These are phyloP conservation scores for Talaromyces amestolkiae DNA, from an alignment of 2,329 filamentous ascomycete genomes.

Conservation along the genomic window DNA sequence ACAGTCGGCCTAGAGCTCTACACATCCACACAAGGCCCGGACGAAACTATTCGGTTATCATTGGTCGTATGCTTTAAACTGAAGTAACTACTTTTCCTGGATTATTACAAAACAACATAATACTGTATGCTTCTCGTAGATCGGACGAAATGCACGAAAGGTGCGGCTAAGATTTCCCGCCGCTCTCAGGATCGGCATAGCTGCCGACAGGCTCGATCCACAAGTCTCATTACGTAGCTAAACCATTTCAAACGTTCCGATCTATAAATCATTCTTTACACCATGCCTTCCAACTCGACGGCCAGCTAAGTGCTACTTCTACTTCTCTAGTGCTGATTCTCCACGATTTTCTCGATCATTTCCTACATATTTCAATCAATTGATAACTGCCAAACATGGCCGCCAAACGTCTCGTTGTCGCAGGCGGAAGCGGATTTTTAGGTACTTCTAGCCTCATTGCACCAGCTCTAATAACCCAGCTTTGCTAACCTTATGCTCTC, in stretches of 20 bases:
- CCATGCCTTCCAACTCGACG: background rate
- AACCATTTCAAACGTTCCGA: conserved; percentile 15
- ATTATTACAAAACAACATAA: no score
- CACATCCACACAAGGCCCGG: background rate
- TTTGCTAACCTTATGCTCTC: background rate
- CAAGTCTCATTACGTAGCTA: conserved; percentile 6
- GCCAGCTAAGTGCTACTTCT: background rate
- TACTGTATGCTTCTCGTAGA: no score
- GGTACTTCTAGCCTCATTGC: conserved; percentile 50
- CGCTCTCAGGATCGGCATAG: background rate
- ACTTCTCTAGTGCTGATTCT: no score
- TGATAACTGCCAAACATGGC: conserved; percentile 38
- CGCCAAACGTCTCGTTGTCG: conserved; percentile 80
- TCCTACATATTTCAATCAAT: background rate
- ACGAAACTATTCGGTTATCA: background rate
- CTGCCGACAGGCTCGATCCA: conserved; percentile 4
- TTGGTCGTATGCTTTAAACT: no score
- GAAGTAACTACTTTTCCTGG: background rate
- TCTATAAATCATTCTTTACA: conserved; percentile 25
- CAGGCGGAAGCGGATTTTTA: conserved; percentile 89
- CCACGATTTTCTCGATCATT: no score
- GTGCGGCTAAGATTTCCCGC: no score
- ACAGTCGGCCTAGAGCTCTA: background rate
- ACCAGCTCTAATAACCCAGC: background rate
- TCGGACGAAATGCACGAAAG: no score